A percentile compares a stretch with the other conserved stretches of the same genome.
These are phyloP conservation scores for Telfairia occidentalis DNA, from an alignment of 331 rosid species.

Conservation along the genomic window DNA sequence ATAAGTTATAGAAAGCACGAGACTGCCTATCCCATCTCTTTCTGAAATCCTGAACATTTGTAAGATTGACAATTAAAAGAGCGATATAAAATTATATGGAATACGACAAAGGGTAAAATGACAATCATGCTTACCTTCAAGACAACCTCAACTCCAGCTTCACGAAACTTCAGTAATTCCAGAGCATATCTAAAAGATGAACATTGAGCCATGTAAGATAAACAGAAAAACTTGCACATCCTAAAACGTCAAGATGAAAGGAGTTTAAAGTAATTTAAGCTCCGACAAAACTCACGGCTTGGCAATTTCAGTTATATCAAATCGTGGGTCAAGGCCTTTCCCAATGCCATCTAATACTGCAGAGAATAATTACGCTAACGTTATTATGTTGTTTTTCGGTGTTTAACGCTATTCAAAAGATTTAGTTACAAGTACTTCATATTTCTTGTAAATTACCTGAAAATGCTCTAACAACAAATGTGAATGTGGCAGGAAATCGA, in stretches of 20 bases:
- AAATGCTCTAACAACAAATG: slow-evolving; percentile 98
- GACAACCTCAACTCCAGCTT: slow-evolving; percentile 92
- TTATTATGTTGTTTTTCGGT: neutral
- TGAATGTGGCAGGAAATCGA: slow-evolving; percentile 98
- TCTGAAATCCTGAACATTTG: slow-evolving; percentile 55
- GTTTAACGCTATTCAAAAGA: slow-evolving; percentile 4
- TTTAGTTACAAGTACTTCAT: slow-evolving; percentile 5
- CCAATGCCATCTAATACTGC: slow-evolving; percentile 97
- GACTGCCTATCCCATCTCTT: slow-evolving; percentile 87
- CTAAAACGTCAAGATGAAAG: neutral
- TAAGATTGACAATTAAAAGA: slow-evolving; percentile 22
- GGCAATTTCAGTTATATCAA: slow-evolving; percentile 93
- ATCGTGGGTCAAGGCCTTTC: slow-evolving; percentile 92
- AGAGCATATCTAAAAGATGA: slow-evolving; percentile 63
- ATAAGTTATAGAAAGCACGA: slow-evolving; percentile 80
- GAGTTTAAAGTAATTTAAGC: slow-evolving; percentile 1
- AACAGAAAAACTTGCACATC: neutral
- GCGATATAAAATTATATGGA: slow-evolving; percentile 12
- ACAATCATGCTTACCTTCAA: slow-evolving; percentile 38
- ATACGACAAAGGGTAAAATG: slow-evolving; percentile 4
- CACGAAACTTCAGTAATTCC: slow-evolving; percentile 87
- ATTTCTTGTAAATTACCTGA: slow-evolving; percentile 44
- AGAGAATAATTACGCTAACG: slow-evolving; percentile 12
- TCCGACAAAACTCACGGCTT: slow-evolving; percentile 67
- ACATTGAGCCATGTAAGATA: slow-evolving; percentile 20